A percentile compares a stretch with the other conserved stretches of the same genome.
These are phyloP conservation scores for Leccinum barrowsii DNA, from an alignment of 768 basidiomycete species.

Conservation along the genomic window DNA sequence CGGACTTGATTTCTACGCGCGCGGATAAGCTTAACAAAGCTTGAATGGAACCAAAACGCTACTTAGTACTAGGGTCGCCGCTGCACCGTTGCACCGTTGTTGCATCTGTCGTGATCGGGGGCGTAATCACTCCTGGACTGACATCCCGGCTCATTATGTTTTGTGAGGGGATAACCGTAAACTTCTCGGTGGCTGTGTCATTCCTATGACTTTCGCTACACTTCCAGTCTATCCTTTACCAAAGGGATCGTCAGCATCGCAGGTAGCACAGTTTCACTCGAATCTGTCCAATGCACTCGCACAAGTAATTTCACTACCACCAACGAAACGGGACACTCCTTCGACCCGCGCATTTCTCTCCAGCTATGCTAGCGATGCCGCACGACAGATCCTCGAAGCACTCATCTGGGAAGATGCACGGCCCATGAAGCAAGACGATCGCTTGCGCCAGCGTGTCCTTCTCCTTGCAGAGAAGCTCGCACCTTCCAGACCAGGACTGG, in stretches of 20 bases:
- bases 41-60: too few relatives aligned
- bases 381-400: slow-evolving; percentile 47
- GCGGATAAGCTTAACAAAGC: too few relatives aligned
- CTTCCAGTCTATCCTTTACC: slow-evolving; percentile 57
- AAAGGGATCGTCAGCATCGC: slow-evolving; percentile 50
- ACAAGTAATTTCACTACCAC: slow-evolving; percentile 46
- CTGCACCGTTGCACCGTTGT: too few relatives aligned
- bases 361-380: slow-evolving; percentile 56
- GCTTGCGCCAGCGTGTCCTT: slow-evolving; percentile 48
- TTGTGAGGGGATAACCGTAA: too few relatives aligned
- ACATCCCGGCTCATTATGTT: too few relatives aligned
- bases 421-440: slow-evolving; percentile 35
- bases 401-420: slow-evolving; percentile 53
- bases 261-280: slow-evolving; percentile 44
- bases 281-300: slow-evolving; percentile 47
- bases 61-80: too few relatives aligned
- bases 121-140: too few relatives aligned
- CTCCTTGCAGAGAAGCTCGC: slow-evolving; percentile 56
- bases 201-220: slow-evolving; percentile 29
- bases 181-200: background rate
- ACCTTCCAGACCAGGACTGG: slow-evolving; percentile 37
- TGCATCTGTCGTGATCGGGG: too few relatives aligned
- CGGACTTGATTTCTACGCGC: too few relatives aligned
- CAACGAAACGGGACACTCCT: slow-evolving; percentile 42
- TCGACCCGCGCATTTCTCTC: slow-evolving; percentile 49